Base-by-base conservation (phyloP, 441 rosid genomes). In the Erysimum cheiri region DNA sequence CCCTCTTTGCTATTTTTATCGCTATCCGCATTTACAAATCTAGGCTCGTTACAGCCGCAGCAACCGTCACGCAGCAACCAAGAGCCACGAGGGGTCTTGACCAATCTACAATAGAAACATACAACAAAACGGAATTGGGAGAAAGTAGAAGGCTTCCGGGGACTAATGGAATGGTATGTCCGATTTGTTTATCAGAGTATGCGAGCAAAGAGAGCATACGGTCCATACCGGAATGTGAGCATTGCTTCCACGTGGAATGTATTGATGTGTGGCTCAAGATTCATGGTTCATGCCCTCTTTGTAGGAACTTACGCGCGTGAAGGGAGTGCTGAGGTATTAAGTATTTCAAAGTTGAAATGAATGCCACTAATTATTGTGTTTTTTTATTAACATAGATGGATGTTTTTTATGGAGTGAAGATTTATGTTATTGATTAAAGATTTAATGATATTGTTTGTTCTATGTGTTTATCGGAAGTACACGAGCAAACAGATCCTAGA, bases 101-200 rank as follows among this genome's bases (percentile, higher is more conserved):
- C 6, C 88, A 85, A 44, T 64, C 82, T 62, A 82, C 88, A n/a
- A 92, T 84, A 28, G 88, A 84, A 35, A 84, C 94, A 8, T 92
- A 79, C 39, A 64, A 79, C 13, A 88, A 83, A 79, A 40, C 85
- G 41, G 86, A 81, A 8, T 75, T 88, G 0, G 94, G 90, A 1
- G 91, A 87, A 54, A 87, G 97, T 76, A 82, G 70, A 77, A 76
- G 91, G 15, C 53, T 83, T 0, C 83, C 88, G 0, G 88, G 91
- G 4, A 82, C 76, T 1, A 89, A 87, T 32, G 81, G 75, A 14
- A 73, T 28, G 68, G 71, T 74, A 7, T 92, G 97, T 54, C 70
- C 91, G 4, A 89, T 92, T 53, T 92, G 94, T 80, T 76, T 89
- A 67, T 77, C 88, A 0, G 96, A 92, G 62, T 89, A 88, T 69